Base-by-base conservation (phyloP, 768 basidiomycete genomes). In the Phanerochaete sordida region DNA sequence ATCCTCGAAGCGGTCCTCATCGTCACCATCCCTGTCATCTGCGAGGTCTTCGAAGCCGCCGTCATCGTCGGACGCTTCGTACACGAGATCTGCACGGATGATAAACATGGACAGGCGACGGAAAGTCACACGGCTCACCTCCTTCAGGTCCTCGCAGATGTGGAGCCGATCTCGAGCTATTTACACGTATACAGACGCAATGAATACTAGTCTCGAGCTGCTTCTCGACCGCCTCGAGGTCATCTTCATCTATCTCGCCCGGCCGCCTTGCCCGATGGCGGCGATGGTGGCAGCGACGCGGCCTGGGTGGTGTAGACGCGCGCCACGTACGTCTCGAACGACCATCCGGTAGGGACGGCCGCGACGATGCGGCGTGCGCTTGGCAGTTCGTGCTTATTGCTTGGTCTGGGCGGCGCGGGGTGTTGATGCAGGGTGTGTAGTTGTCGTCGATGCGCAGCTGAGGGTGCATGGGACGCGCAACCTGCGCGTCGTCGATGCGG, bases 141-240 rank as follows among this genome's bases (percentile, higher is more conserved):
- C 96, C 77, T 98, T 98, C 67, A 98, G 78, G 76, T 98, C 95
- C 79, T 98, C 96, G 46, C 96, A 96, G 67, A 99, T 89, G 79
- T 98, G 95, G 72, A 98, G 75, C 98, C 96, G 62, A 94, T 80
- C n/a, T n/a, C n/a, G n/a, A n/a, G n/a, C n/a, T n/a, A n/a, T n/a
- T n/a, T n/a, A n/a, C n/a, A n/a, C n/a, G n/a, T n/a, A n/a, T n/a
- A n/a, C n/a, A n/a, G n/a, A n/a, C n/a, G n/a, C n/a, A n/a, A n/a
- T n/a, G n/a, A n/a, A n/a, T n/a, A n/a, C n/a, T n/a, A n/a, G n/a
- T n/a, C 80, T 98, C 96, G 54, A 99, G 83, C 72, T 91, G 91
- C 73, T 90, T 90, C 73, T 98, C 95, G 46, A 97, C 80, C 62
- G 94, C 95, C 54, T 93, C 91, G 0, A 96, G 82, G 23, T 93